A percentile compares a stretch with the other conserved stretches of the same genome.
Conservation (phyloP, 768 basidiomycete species). For the Agrocybe pediades region DNA sequence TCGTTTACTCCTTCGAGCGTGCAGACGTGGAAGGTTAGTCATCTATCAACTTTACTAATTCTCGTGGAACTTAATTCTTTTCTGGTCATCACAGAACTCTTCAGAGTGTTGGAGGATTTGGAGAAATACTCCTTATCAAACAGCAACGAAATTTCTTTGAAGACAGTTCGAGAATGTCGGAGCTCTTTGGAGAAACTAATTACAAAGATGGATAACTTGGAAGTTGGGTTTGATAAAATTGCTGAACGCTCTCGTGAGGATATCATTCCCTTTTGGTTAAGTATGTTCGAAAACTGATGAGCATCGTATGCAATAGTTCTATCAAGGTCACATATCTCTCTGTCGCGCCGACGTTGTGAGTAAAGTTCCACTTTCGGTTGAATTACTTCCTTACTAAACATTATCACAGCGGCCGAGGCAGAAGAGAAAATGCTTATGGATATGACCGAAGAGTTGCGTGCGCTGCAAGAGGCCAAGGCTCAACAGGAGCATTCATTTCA, state of each 20-base stretch:
- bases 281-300: background rate
- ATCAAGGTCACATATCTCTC: constrained; percentile 70
- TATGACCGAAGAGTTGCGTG: constrained; percentile 66
- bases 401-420: constrained; percentile 78
- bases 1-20: constrained; percentile 66
- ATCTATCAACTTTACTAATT: background rate
- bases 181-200: constrained; percentile 67
- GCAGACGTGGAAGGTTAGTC: constrained; percentile 75
- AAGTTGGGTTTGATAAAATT: constrained; percentile 82
- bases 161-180: constrained; percentile 65
- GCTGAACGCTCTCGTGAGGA: constrained; percentile 83
- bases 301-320: constrained; percentile 50
- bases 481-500: constrained; percentile 60
- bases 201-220: constrained; percentile 76
- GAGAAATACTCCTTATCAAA: constrained; percentile 54
- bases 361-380: no score
- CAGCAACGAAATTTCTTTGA: constrained; percentile 46
- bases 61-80: constrained; percentile 5
- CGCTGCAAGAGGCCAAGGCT: constrained; percentile 54
- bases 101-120: constrained; percentile 65
- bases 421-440: constrained; percentile 78
- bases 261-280: constrained; percentile 17
- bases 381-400: no score
- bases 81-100: constrained; percentile 45
- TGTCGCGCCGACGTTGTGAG: constrained; percentile 74